phyloP scores from a whole-genome alignment of 208 protist species.

The Crithidia mellificae region DNA sequence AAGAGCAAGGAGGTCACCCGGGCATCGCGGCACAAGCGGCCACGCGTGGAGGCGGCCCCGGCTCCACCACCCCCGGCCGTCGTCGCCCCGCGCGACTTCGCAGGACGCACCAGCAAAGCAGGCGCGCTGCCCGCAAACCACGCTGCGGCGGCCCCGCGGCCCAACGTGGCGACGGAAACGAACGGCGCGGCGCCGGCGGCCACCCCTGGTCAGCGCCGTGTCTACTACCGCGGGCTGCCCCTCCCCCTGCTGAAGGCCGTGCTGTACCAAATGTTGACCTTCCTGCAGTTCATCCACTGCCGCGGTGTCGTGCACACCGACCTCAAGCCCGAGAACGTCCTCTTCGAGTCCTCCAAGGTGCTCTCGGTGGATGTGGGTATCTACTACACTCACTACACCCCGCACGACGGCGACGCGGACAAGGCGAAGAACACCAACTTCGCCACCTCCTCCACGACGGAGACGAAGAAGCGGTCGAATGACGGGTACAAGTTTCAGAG shows the following conservation, averaged over 20 bases:
- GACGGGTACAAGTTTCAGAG: constrained; percentile 39
- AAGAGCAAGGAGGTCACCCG: constrained; percentile 36
- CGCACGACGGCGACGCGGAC: neutral
- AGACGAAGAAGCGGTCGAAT: constrained; percentile 30
- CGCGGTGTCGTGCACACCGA: constrained; percentile 98
- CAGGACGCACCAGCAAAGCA: constrained; percentile 7
- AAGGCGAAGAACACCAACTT: neutral
- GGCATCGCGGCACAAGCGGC: constrained; percentile 27
- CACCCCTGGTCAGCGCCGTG: constrained; percentile 16
- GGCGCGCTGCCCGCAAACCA: neutral
- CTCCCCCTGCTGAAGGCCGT: constrained; percentile 95
- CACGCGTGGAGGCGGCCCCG: constrained; percentile 20
- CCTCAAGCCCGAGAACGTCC: constrained; percentile 96
- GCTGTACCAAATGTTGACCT: constrained; percentile 84
- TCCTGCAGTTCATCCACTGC: constrained; percentile 94
- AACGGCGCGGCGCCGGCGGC: neutral
- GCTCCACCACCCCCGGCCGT: neutral
- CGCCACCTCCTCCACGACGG: constrained; percentile 1
- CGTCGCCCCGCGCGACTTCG: constrained; percentile 10
- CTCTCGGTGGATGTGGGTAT: constrained; percentile 41
- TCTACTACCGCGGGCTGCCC: constrained; percentile 94
- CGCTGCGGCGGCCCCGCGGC: constrained; percentile 4
- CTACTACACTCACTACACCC: constrained; percentile 37
- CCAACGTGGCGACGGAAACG: constrained; percentile 4
- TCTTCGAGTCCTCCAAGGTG: constrained; percentile 68